Base-by-base conservation (phyloP, 148 eudicot genomes). In the Rhododendron simsii region DNA sequence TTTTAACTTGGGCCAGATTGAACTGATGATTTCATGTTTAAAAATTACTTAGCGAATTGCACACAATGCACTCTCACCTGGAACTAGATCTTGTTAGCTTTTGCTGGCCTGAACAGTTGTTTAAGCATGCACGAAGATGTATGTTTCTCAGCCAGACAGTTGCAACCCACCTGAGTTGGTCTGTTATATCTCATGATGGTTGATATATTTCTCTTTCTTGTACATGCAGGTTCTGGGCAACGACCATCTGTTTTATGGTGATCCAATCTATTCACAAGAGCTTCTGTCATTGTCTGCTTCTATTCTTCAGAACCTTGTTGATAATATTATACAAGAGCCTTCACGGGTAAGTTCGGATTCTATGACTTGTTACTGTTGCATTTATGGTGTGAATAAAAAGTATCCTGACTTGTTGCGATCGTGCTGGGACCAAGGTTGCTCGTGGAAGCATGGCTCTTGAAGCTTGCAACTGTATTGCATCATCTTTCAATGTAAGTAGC, bases 361-460 rank as follows among this genome's bases (percentile, higher is more conserved):
- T 69, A 12, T 86, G 65, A 71, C 85, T 74, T 26, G 37, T 53
- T 37, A 84, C 26, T 83, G 45, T 73, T 84, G 67, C 59, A 67
- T 65, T 85, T 8, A 65, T 71, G 35, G 63, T 37, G 47, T 85
- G 21, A 53, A 83, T 78, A 33, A 71, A 33, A 80, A 51, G 23
- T 74, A 44, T 87, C 73, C 81, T 86, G 33, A 88, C 86, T 86
- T 37, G 13, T 75, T 39, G 18, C 14, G 55, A 41, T 21, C 81
- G 79, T 88, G 53, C 63, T 87, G 53, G 76, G 28, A 59, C 83
- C 39, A 67, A 95, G 96, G 92, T 84, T 89, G 86, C 84, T 81
- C 95, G 98, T 53, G 98, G 98, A 88, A 92, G 77, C 82, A 73
- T 93, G 85, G 98, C 98, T 28, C 98, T 95, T 81, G 98, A 95